Conservation (phyloP, 352 stramenopile species). For the Pythium aristosporum region DNA sequence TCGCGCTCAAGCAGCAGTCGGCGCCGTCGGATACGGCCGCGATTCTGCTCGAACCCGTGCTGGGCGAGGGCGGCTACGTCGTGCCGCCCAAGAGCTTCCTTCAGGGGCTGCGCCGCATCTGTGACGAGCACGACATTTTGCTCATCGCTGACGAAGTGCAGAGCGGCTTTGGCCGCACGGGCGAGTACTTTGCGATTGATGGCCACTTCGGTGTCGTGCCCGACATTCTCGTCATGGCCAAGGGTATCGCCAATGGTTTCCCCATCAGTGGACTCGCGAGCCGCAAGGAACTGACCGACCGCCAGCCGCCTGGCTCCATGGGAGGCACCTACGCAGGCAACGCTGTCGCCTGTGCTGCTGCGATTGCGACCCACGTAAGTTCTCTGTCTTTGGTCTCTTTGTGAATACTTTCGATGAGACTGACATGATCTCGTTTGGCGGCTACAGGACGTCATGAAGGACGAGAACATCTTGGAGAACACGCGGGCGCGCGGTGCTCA, state of each 20-base stretch:
- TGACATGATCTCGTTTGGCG: background rate
- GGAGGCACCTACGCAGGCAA: slow-evolving; percentile 94
- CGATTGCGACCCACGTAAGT: slow-evolving; percentile 65
- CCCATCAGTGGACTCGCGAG: slow-evolving; percentile 89
- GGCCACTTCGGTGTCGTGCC: slow-evolving; percentile 82
- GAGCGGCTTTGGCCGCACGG: slow-evolving; percentile 87
- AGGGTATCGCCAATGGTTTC: slow-evolving; percentile 92
- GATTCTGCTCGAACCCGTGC: slow-evolving; percentile 90
- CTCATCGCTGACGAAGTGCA: slow-evolving; percentile 94
- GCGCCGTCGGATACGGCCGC: slow-evolving; percentile 84
- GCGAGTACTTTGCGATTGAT: slow-evolving; percentile 87
- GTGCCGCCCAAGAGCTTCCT: slow-evolving; percentile 91
- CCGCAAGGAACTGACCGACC: slow-evolving; percentile 84
- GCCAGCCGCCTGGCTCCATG: slow-evolving; percentile 84
- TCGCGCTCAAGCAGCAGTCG: slow-evolving; percentile 91
- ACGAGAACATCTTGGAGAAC: slow-evolving; percentile 91
- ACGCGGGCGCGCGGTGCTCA: slow-evolving; percentile 52
- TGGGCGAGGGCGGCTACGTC: slow-evolving; percentile 93
- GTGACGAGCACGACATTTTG: slow-evolving; percentile 91
- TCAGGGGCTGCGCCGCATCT: slow-evolving; percentile 89
- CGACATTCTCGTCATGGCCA: slow-evolving; percentile 93
- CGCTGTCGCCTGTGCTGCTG: slow-evolving; percentile 88
- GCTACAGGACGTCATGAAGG: slow-evolving; percentile 75
- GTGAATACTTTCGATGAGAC: background rate
- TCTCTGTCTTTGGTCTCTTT: background rate